Conservation (phyloP, 1,139 yeast genomes). For the Suhomyces terraborum region DNA sequence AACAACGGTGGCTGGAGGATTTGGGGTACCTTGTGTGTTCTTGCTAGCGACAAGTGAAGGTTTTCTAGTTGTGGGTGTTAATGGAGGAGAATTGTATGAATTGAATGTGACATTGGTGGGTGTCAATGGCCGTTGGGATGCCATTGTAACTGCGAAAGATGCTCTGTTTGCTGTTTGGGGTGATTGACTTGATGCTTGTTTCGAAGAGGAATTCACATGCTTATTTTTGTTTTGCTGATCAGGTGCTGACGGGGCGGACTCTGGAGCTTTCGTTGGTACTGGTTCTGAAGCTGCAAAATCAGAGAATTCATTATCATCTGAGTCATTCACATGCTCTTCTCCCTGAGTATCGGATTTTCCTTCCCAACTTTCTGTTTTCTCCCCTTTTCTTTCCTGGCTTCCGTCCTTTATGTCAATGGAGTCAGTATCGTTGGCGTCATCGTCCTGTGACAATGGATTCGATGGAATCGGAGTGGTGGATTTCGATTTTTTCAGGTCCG, state of each 20-base stretch:
- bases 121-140: slow-evolving; percentile 2
- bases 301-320: slow-evolving; percentile 17
- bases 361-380: no score
- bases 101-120: slow-evolving; percentile 3
- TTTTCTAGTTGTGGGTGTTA: not conserved
- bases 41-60: not conserved
- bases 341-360: not conserved
- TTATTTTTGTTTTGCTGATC: not conserved
- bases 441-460: not conserved
- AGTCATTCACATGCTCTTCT: slow-evolving; percentile 1
- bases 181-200: no score
- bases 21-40: not conserved
- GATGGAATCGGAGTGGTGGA: not conserved
- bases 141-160: not conserved
- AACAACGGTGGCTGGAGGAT: not conserved
- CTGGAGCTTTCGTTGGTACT: not conserved
- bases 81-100: not conserved
- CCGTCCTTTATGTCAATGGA: no score
- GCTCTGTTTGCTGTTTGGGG: not conserved
- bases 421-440: not conserved
- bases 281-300: slow-evolving; percentile 17
- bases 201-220: no score
- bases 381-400: no score
- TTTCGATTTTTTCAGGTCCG: slow-evolving; percentile 3
- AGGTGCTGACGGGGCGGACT: not conserved